Percentiles rank a stretch among this genome's conserved stretches.
Conservation (phyloP, 2,329 filamentous ascomycete genomes). For the Leptographium wingfieldii region DNA sequence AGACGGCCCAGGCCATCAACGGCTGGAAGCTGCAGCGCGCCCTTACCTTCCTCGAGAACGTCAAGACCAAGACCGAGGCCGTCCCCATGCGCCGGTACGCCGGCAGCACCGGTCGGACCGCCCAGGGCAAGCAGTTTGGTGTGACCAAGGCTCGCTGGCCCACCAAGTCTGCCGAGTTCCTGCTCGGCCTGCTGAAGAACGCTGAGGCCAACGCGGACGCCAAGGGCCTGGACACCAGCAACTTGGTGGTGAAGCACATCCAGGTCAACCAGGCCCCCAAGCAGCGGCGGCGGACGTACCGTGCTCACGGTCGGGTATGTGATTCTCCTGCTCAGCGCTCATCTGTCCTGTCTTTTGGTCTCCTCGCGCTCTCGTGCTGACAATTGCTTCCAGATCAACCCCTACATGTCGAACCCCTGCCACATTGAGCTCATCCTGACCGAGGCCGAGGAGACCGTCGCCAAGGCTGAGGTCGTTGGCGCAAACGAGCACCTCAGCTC, state of each 20-base stretch:
- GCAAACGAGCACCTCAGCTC: slow-evolving; percentile 66
- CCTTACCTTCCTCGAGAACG: slow-evolving; percentile 95
- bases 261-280: slow-evolving; percentile 99
- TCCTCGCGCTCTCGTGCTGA: neutral
- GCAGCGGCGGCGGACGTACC: slow-evolving; percentile 98
- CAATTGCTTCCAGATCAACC: slow-evolving; percentile 67
- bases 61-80: slow-evolving; percentile 92
- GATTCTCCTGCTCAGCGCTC: slow-evolving; percentile 5
- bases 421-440: slow-evolving; percentile 99
- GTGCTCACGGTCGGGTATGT: slow-evolving; percentile 99
- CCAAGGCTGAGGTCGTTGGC: slow-evolving; percentile 66
- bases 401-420: slow-evolving; percentile 99
- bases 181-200: slow-evolving; percentile 94
- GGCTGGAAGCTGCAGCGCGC: slow-evolving; percentile 97
- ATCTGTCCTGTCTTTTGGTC: neutral
- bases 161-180: slow-evolving; percentile 97
- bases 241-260: slow-evolving; percentile 99
- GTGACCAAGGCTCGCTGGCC: slow-evolving; percentile 98
- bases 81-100: slow-evolving; percentile 97
- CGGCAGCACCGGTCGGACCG: slow-evolving; percentile 86
- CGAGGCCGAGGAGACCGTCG: slow-evolving; percentile 89
- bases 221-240: slow-evolving; percentile 94
- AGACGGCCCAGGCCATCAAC: slow-evolving; percentile 98
- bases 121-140: slow-evolving; percentile 99
- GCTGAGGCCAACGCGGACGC: slow-evolving; percentile 93